Conservation (phyloP, 75 land plant species). For the Pinus tabuliformis region DNA sequence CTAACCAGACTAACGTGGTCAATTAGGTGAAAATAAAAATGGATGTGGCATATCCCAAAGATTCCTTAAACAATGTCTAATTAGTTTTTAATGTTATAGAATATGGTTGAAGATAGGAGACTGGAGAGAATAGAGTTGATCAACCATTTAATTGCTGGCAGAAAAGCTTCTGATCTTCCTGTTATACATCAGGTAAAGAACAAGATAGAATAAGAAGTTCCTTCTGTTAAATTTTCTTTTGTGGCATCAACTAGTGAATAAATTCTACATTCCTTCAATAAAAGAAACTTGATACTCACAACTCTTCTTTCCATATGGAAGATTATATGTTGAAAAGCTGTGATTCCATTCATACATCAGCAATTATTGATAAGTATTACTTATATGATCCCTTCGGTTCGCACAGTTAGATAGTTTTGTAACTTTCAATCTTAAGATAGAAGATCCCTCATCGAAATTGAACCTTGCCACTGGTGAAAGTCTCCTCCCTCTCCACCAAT, state of each 20-base stretch:
- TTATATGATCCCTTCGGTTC: not conserved
- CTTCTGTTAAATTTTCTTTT: not conserved
- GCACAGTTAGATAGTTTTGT: not conserved
- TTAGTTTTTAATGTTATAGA: slow-evolving; percentile 14
- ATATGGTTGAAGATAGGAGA: slow-evolving; percentile 34
- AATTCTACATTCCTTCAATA: not conserved
- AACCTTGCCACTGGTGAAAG: not conserved
- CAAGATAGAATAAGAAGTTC: not conserved
- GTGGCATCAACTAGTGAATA: not conserved
- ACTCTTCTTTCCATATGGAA: not conserved
- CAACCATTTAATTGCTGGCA: slow-evolving; percentile 18
- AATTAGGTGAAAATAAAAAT: too few relatives aligned
- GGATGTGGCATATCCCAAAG: too few relatives aligned
- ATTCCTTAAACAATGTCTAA: not conserved
- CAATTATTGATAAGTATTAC: not conserved
- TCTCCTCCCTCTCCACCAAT: not conserved
- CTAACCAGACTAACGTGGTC: too few relatives aligned
- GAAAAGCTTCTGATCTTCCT: slow-evolving; percentile 44
- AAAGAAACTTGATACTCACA: not conserved
- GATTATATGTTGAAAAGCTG: not conserved
- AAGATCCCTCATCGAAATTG: not conserved
- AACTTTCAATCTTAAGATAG: not conserved
- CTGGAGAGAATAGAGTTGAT: slow-evolving; percentile 18
- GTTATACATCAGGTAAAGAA: slow-evolving; percentile 41
- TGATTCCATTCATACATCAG: not conserved